phyloP scores from a whole-genome alignment of 768 basidiomycete species.

The Auricularia sp. region DNA sequence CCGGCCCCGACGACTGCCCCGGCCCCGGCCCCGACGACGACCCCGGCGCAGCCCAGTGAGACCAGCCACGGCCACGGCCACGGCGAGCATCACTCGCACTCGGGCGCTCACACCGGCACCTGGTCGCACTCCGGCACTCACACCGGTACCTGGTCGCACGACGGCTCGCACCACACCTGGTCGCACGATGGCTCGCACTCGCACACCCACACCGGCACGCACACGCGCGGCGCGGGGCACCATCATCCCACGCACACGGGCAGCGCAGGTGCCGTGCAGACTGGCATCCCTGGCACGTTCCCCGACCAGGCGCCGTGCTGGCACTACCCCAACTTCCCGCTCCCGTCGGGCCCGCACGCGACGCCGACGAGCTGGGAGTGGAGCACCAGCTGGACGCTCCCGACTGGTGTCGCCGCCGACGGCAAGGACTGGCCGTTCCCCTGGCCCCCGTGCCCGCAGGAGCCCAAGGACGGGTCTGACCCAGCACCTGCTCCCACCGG shows the following conservation, averaged over 20 bases:
- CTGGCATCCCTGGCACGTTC: background rate
- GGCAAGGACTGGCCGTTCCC: background rate
- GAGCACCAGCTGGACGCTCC: background rate
- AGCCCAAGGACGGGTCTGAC: background rate
- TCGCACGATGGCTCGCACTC: background rate
- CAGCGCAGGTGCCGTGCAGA: background rate
- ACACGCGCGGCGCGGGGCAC: background rate
- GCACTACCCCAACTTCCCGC: background rate
- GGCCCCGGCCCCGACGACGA: background rate
- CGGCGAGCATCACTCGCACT: no score
- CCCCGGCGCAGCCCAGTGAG: background rate
- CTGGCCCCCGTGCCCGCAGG: background rate
- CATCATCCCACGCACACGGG: background rate
- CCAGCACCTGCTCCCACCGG: background rate
- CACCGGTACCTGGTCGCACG: background rate
- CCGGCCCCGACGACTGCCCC: background rate
- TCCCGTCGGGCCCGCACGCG: background rate
- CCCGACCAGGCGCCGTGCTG: background rate
- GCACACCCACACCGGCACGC: background rate
- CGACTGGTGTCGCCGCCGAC: background rate
- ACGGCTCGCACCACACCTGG: background rate
- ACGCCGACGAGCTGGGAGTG: background rate
- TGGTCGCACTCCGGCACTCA: background rate
- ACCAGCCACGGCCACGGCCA: no score
- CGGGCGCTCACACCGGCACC: no score